Conservation (phyloP, 129 eudicot species). For the Calendula officinalis region DNA sequence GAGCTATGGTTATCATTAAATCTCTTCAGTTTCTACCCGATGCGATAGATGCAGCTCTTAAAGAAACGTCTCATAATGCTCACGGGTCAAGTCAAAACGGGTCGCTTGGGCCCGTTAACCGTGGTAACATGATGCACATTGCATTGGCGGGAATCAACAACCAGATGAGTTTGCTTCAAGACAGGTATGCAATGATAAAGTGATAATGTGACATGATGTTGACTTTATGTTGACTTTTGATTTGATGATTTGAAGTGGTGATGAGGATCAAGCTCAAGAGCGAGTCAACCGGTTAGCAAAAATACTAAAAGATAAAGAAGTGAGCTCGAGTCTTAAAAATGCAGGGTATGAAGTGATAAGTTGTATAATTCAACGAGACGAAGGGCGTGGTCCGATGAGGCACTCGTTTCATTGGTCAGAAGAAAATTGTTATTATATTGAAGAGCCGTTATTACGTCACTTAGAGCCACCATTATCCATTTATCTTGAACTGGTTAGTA, state of each 20-base stretch:
- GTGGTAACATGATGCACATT: slow-evolving; percentile 89
- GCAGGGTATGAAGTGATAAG: slow-evolving; percentile 91
- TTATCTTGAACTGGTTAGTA: slow-evolving; percentile 91
- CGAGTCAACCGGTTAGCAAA: slow-evolving; percentile 83
- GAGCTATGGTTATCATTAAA: slow-evolving; percentile 94
- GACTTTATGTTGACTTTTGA: not conserved
- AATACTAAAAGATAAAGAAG: slow-evolving; percentile 77
- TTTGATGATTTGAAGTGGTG: slow-evolving; percentile 60
- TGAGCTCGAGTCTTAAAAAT: slow-evolving; percentile 64
- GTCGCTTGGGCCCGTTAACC: slow-evolving; percentile 28
- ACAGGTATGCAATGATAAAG: slow-evolving; percentile 50
- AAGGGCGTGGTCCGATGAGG: slow-evolving; percentile 95
- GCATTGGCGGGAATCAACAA: slow-evolving; percentile 88
- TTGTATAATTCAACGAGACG: slow-evolving; percentile 96
- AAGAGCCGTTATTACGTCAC: slow-evolving; percentile 90
- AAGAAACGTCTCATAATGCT: slow-evolving; percentile 49
- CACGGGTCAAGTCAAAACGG: slow-evolving; percentile 36
- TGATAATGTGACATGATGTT: not conserved
- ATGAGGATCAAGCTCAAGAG: slow-evolving; percentile 99
- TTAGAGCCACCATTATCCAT: slow-evolving; percentile 95
- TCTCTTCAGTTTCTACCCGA: slow-evolving; percentile 80
- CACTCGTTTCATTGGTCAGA: slow-evolving; percentile 96
- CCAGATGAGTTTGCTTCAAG: slow-evolving; percentile 96
- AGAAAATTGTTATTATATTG: slow-evolving; percentile 62
- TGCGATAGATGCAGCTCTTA: slow-evolving; percentile 69